A percentile compares a stretch with the other conserved stretches of the same genome.
These are phyloP conservation scores for Colletotrichum nymphaeae DNA, from an alignment of 2,329 filamentous ascomycete genomes.

Conservation along the genomic window DNA sequence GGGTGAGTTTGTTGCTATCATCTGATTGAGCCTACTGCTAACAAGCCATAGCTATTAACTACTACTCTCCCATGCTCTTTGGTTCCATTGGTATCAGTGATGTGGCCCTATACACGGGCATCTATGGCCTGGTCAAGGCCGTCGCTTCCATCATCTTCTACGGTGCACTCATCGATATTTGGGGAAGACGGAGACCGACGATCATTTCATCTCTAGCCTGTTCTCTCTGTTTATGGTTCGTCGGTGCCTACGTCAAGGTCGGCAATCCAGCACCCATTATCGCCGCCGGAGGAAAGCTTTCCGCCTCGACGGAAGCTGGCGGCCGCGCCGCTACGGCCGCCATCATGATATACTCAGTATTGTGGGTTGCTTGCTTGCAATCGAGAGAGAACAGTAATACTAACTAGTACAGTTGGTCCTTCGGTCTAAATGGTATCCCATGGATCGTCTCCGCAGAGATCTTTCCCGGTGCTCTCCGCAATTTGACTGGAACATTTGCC, in stretches of 20 bases:
- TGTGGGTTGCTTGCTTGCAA: conserved; percentile 48
- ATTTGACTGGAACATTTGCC: conserved; percentile 53
- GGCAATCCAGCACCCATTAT: conserved; percentile 60
- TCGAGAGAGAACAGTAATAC: too few species aligned
- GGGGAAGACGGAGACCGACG: conserved; percentile 53
- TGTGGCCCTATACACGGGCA: conserved; percentile 59
- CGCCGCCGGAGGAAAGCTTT: conserved; percentile 52
- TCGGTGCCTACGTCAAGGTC: conserved; percentile 65
- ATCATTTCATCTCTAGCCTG: conserved; percentile 61
- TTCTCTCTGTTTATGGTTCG: conserved; percentile 61
- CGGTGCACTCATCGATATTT: conserved; percentile 51
- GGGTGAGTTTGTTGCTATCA: conserved; percentile 37
- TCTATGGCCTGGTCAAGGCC: conserved; percentile 60
- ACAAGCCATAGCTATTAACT: conserved; percentile 50
- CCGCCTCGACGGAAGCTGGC: conserved; percentile 55
- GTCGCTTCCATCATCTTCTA: conserved; percentile 55
- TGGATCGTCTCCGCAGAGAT: conserved; percentile 59
- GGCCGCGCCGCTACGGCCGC: conserved; percentile 65
- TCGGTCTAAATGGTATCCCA: conserved; percentile 57
- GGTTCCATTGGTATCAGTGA: conserved; percentile 57
- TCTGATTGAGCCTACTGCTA: background rate
- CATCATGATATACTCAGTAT: conserved; percentile 66
- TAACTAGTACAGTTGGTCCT: conserved; percentile 50
- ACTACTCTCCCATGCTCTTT: conserved; percentile 55
- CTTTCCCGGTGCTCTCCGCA: conserved; percentile 56